Evolutionary conservation across 768 basidiomycete genomes (phyloP), one percentile per base, ranked within the genome.

Genomic region (Boletus subparvulus): DNA sequence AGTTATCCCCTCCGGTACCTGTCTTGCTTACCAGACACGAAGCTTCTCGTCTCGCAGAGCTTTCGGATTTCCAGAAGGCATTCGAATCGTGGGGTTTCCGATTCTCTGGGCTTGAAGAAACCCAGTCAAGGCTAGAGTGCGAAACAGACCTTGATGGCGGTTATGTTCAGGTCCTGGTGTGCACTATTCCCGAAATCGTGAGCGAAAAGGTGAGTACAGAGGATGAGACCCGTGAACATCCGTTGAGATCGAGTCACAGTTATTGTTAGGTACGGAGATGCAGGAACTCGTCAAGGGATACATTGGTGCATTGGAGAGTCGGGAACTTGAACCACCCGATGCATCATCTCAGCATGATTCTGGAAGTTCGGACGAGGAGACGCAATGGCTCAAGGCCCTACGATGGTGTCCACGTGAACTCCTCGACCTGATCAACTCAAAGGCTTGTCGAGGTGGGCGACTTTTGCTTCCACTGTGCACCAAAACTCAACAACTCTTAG

Each of bases 401-500:
- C 83, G 90, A 26, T 85, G 83, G 79, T 94, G 91, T 69, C 97
- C 97, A n/a, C 79, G 78, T 49, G 84, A 82, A 52, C 77, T 98
- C 50, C 71, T 94, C 14, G 91, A 94, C 36, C 73, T 99, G 60
- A 78, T 93, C 63, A 95, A 98, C 71, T 97, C 94, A 11, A 95
- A 93, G 74, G 97, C 97, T 24, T 99, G 97, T 67, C 80, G 97
- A 76, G 95, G 96, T 88, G 67, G 61, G 80, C 69, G 46, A 51
- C 47, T 40, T 36, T 32, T 19, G n/a, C 24, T n/a, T 40, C 53
- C 12, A n/a, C 6, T 36, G 33, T 39, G 14, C 17, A 33, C 37
- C n/a, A 26, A 44, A 28, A 36, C 47, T 63, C 12, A 65, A 36
- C 21, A 24, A 47, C 44, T 48, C 21, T 36, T 69, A 97, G 94